Conservation (phyloP, 495 filamentous ascomycete species). For the Penicillium manginii region DNA sequence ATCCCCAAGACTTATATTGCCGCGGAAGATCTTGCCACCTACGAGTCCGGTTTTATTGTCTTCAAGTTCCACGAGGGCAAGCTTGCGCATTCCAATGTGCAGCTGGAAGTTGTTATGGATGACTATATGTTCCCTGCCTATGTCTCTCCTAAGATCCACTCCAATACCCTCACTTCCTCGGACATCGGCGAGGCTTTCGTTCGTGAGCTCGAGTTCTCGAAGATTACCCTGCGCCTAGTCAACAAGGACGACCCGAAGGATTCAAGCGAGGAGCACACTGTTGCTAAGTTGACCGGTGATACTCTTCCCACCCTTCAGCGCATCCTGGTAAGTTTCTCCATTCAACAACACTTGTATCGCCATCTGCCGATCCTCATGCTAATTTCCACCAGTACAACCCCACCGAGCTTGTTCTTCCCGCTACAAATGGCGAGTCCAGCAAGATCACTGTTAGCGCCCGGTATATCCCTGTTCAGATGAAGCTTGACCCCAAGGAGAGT, state of each 20-base stretch:
- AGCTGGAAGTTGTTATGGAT: constrained; percentile 90
- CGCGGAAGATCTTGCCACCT: constrained; percentile 75
- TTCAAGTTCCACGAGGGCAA: constrained; percentile 92
- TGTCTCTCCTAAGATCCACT: constrained; percentile 71
- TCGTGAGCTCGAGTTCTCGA: constrained; percentile 92
- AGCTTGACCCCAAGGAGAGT: constrained; percentile 88
- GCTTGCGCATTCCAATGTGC: constrained; percentile 72
- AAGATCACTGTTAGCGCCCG: constrained; percentile 88
- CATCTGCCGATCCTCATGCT: constrained; percentile 10
- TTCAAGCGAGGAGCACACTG: constrained; percentile 68
- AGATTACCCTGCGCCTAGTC: constrained; percentile 83
- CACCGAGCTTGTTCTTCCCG: constrained; percentile 75
- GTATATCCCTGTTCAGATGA: constrained; percentile 92
- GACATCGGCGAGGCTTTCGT: constrained; percentile 96
- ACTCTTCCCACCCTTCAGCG: constrained; percentile 85
- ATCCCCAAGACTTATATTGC: constrained; percentile 77
- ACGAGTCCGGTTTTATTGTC: constrained; percentile 91
- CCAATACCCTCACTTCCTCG: constrained; percentile 68
- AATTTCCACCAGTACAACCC: constrained; percentile 72
- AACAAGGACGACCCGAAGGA: constrained; percentile 74
- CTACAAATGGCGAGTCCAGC: constrained; percentile 73
- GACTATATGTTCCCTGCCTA: constrained; percentile 93
- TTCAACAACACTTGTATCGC: constrained; percentile 5
- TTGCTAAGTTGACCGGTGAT: constrained; percentile 82
- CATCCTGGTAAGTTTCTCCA: constrained; percentile 55